Percentiles rank a stretch among this genome's conserved stretches.
phyloP scores from a whole-genome alignment of 1,284 basidiomycete species.

The Ganoderma lucidum region DNA sequence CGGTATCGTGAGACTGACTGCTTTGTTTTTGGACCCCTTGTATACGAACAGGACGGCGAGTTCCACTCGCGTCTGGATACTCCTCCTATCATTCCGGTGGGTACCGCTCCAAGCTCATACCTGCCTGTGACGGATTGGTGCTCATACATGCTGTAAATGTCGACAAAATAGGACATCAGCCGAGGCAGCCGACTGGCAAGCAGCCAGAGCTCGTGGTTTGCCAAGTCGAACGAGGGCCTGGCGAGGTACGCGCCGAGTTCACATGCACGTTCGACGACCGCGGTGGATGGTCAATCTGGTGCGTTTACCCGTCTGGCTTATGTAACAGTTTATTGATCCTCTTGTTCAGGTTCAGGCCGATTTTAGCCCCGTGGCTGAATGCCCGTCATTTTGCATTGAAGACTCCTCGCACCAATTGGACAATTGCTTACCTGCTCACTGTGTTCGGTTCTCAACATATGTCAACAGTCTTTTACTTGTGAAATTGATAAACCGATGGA shows the following conservation, averaged over 20 bases:
- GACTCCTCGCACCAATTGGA: neutral
- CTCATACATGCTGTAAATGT: neutral
- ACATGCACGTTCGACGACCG: conserved; percentile 30
- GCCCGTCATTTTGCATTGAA: neutral
- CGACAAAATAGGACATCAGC: conserved; percentile 18
- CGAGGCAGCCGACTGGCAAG: conserved; percentile 15
- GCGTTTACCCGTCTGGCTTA: neutral
- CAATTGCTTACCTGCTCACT: neutral
- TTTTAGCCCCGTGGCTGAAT: neutral
- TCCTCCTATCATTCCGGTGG: conserved; percentile 30
- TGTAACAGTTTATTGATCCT: neutral
- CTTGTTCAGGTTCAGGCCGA: neutral
- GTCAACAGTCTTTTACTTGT: neutral
- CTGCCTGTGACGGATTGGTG: neutral
- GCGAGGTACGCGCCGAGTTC: conserved; percentile 22
- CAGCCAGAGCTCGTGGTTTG: conserved; percentile 30
- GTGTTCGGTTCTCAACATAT: neutral
- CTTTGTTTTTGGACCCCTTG: too few relatives aligned
- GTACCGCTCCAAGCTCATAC: neutral
- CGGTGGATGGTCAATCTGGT: conserved; percentile 26
- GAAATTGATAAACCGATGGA: neutral
- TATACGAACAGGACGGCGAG: conserved; percentile 4
- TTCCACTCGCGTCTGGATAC: conserved; percentile 17
- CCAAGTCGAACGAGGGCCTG: conserved; percentile 18
- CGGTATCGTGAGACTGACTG: neutral